Evolutionary conservation across 169 alveolate genomes (phyloP), one percentile per base, ranked within the genome.

Genomic region (Besnoitia besnoiti): DNA sequence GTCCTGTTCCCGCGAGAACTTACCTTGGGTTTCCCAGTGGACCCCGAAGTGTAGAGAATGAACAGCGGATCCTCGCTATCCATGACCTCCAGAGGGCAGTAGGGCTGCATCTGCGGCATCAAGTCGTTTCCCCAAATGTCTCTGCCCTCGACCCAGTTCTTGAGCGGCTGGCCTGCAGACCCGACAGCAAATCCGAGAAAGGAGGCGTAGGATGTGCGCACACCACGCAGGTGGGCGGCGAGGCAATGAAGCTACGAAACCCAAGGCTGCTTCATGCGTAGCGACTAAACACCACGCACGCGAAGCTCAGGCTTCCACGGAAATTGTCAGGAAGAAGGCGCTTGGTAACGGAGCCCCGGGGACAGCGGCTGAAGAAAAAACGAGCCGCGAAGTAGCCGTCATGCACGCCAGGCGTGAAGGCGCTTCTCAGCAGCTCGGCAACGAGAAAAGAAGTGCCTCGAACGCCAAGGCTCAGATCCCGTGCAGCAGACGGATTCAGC

Each of bases 21-120:
- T 55, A 94, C 98, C 95, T 98, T 99, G 37, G 99, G 99, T 67
- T 96, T 95, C 0, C 99, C 99, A 3, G 99, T 99, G 51, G 99
- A 98, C 1, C 99, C 99, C 16, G 99, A 97, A 1, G 99, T 98
- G 96, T 98, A 99, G 77, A 97, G 96, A 90, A 98, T 95, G 97
- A 97, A 99, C 50, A 99, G 94, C 33, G 97, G 96, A 93, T 98
- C 99, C 77, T 98, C 99, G 93, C 99, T 97, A 95, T 98, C 99
- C 98, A 99, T 98, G 75, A 96, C 97, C 67, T 98, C 99, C 42
- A 96, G 93, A 14, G 98, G 99, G 85, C 99, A 98, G 87, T 97
- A 96, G 16, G 98, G 98, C 47, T 98, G 95, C 95, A 97, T 98
- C 79, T 97, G 95, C 55, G 96, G 96, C 93, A 98, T 93, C 55